Percentiles rank a stretch among this genome's conserved stretches.
phyloP scores from a whole-genome alignment of 2,329 filamentous ascomycete genomes.

The Botrytis cinerea region DNA sequence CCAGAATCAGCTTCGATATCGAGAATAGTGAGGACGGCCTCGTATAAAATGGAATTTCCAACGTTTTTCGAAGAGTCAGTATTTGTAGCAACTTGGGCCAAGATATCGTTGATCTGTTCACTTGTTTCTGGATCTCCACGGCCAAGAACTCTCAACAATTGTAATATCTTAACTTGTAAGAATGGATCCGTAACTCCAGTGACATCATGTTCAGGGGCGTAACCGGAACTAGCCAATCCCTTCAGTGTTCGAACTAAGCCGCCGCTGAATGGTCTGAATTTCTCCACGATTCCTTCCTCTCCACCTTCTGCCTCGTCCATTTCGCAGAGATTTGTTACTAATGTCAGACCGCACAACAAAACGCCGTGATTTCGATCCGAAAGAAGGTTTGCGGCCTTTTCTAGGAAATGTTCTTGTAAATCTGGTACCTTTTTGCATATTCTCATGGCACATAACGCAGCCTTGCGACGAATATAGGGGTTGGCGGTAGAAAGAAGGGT shows the following conservation, averaged over 20 bases:
- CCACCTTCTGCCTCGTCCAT: slow-evolving; percentile 89
- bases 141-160: slow-evolving; percentile 80
- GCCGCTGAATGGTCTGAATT: slow-evolving; percentile 84
- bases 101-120: slow-evolving; percentile 97
- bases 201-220: slow-evolving; percentile 96
- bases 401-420: slow-evolving; percentile 93
- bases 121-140: slow-evolving; percentile 84
- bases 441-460: slow-evolving; percentile 96
- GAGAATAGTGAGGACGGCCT: slow-evolving; percentile 93
- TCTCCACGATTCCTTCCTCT: slow-evolving; percentile 86
- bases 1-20: slow-evolving; percentile 98
- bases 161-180: slow-evolving; percentile 92
- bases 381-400: slow-evolving; percentile 85
- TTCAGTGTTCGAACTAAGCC: slow-evolving; percentile 88
- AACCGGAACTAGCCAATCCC: slow-evolving; percentile 88
- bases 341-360: slow-evolving; percentile 83
- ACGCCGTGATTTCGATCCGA: slow-evolving; percentile 96
- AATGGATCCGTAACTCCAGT: slow-evolving; percentile 98
- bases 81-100: slow-evolving; percentile 96
- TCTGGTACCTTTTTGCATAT: slow-evolving; percentile 98
- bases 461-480: slow-evolving; percentile 97
- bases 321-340: slow-evolving; percentile 91
- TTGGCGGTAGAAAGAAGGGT: slow-evolving; percentile 88
- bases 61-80: slow-evolving; percentile 98
- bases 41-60: slow-evolving; percentile 96